Evolutionary conservation across 352 stramenopile genomes (phyloP), one percentile per base, ranked within the genome.

Genomic region (Elongisporangium anandrum): DNA sequence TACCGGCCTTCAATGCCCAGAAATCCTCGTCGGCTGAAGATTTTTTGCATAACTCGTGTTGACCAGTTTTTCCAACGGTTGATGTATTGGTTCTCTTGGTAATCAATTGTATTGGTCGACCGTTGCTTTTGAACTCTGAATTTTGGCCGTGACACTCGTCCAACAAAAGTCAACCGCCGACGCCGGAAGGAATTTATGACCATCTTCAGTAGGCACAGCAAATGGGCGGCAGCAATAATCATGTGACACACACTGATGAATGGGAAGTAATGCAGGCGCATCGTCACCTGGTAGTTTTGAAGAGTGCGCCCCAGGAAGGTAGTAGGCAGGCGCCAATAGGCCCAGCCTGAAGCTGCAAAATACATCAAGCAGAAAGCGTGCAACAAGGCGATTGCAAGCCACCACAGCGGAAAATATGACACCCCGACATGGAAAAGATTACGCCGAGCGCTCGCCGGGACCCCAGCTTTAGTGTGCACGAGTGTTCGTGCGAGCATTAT

Each of bases 1-100:
- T 70, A 65, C 12, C 48, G 52, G 0, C 66, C 56, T n/a, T 69
- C 68, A 5, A 73, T 60, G 3, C 63, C 63, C 38, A 60, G 71
- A 10, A 74, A n/a, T 4, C 53, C 50, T 3, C 66, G 55, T 5
- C 61, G 64, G 64, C 62, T 70, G 66, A 4, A 69, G 34, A 45
- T 4, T 12, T 45, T 17, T 45, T 45, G 34, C 34, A 12, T 45
- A 2, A 45, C 5, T 45, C 17, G 16, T 2, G 10, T 45, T 17
- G 34, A 45, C 34, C 34, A 17, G 34, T 17, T 7, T 45, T 45
- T 45, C 34, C 34, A 45, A 17, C 34, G 34, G 4, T 2, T 45
- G 34, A 45, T 45, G 4, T 3, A 17, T 4, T 17, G 34, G 10
- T 17, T 16, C 34, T 3, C 34, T 45, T 45, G 34, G 34, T 45